phyloP scores from a whole-genome alignment of 2,329 filamentous ascomycete species.

The Elsinoe batatas region DNA sequence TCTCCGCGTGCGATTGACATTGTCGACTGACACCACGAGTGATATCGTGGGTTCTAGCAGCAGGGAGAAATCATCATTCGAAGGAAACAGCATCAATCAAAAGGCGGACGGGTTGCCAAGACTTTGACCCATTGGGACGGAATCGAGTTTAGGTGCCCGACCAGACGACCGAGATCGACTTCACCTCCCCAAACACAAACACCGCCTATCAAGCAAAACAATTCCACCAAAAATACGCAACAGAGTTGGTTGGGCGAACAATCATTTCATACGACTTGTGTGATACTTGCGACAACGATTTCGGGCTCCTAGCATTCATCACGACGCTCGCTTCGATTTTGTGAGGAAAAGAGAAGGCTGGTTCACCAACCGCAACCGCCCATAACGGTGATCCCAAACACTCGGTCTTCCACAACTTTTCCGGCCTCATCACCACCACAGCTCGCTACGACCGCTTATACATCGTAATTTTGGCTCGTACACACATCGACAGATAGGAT shows the following conservation, averaged over 20 bases:
- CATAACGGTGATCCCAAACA: conserved; percentile 9
- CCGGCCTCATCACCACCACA: not conserved
- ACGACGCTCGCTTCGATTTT: not conserved
- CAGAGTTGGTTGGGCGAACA: not conserved
- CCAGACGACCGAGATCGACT: not conserved
- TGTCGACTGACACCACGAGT: not conserved
- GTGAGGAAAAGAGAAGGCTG: conserved; percentile 3
- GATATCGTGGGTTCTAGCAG: not conserved
- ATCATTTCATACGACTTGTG: not conserved
- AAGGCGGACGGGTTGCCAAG: conserved; percentile 80
- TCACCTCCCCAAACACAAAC: not conserved
- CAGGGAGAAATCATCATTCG: not conserved
- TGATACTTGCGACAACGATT: conserved; percentile 1
- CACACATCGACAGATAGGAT: not conserved
- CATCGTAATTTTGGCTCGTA: not conserved
- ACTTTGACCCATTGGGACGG: conserved; percentile 21
- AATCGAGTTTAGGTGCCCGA: not conserved
- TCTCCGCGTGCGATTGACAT: not conserved
- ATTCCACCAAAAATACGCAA: not conserved
- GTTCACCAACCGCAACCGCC: conserved; percentile 9
- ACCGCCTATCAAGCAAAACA: not conserved
- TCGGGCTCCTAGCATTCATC: not conserved
- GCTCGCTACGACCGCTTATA: not conserved
- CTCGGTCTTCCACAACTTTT: not conserved
- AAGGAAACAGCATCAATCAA: conserved; percentile 42